These are phyloP conservation scores for Xylaria flabelliformis DNA, from an alignment of 495 filamentous ascomycete species.

Conservation along the genomic window DNA sequence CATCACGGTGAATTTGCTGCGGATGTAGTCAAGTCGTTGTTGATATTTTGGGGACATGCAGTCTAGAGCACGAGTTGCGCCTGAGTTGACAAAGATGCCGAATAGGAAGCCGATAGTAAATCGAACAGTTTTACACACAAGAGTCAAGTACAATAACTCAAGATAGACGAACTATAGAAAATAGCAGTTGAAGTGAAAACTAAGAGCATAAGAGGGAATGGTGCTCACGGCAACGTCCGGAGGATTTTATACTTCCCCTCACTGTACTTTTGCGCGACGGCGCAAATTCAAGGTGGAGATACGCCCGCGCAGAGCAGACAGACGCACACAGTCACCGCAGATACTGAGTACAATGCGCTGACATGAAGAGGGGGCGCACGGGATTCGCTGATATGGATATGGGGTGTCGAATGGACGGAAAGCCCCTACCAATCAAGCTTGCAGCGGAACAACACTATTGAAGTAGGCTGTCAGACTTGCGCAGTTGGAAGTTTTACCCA, in stretches of 20 bases:
- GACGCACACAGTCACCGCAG: neutral
- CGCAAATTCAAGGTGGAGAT: constrained; percentile 41
- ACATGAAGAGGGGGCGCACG: neutral
- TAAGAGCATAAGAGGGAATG: neutral
- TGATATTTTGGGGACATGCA: neutral
- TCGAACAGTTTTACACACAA: neutral
- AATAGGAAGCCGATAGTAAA: neutral
- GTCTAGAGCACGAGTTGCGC: neutral
- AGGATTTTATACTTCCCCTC: constrained; percentile 32
- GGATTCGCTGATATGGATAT: neutral
- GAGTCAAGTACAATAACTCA: neutral
- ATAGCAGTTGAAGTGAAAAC: neutral
- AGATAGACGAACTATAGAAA: neutral
- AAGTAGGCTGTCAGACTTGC: constrained; percentile 17
- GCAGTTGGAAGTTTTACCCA: neutral
- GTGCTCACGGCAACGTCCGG: neutral
- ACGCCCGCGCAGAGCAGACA: constrained; percentile 25
- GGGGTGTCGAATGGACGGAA: neutral
- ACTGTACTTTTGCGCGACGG: constrained; percentile 35
- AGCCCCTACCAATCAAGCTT: constrained; percentile 16
- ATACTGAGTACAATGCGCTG: constrained; percentile 1
- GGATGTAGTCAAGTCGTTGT: neutral
- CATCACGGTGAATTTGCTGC: constrained; percentile 19
- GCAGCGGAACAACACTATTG: constrained; percentile 16
- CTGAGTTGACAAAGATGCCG: neutral